Evolutionary conservation across 176 grass and related monocot species (phyloP), one percentile per base, ranked within the genome.

Genomic region (Eleusine coracana): DNA sequence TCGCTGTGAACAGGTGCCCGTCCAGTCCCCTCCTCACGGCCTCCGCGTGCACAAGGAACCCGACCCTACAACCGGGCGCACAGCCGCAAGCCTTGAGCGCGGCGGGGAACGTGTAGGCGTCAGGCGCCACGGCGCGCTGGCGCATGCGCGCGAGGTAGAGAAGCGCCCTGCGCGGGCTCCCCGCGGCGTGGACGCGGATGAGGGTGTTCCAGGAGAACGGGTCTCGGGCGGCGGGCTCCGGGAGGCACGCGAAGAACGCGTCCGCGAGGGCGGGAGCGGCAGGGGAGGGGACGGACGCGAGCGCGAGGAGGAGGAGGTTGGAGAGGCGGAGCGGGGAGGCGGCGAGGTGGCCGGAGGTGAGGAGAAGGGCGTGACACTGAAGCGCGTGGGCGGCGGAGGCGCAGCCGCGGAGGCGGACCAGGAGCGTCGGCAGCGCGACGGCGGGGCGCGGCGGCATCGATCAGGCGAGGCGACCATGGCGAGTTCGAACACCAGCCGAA

Each of bases 131-230:
- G 18, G 36, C 84, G 31, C 51, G 10, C 25, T 68, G 66, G 27
- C 87, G 87, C 89, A 94, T 94, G 46, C 75, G 84, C 48, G 75
- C 46, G 78, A 89, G 92, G 82, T 87, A 82, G 50, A 70, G 44
- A 25, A 94, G 56, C 4, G 92, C 81, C 13, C 7, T 60, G 23
- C 34, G 71, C 3, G 89, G 92, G 25, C 61, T 72, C 46, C 2
- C 7, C 1, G 48, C 7, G 56, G 62, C 55, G 34, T 94, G 92
- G 60, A 87, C 72, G 17, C 87, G 85, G 52, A 94, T 73, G 79
- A 89, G 56, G 65, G 78, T 94, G 77, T 92, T 94, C 89, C 89
- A 94, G 18, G 85, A 31, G 70, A 94, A 94, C 8, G 92, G 28
- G 55, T 89, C 23, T 18, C 27, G 29, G 11, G 82, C 76, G 29